Conservation (phyloP, 2,329 filamentous ascomycete genomes). For the Metarhizium guizhouense region DNA sequence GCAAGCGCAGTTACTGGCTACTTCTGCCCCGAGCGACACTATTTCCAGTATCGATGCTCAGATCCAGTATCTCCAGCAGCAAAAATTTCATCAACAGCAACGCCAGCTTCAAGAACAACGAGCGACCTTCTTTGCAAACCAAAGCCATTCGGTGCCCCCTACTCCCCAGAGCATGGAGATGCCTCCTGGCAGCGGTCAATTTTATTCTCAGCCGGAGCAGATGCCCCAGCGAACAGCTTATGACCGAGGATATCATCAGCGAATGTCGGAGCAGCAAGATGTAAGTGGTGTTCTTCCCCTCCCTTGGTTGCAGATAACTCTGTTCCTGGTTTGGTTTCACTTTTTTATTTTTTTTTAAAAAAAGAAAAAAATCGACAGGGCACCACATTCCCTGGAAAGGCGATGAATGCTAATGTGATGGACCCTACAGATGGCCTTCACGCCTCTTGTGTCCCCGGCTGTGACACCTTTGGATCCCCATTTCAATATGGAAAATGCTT, state of each 20-base stretch:
- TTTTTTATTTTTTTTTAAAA: too few species aligned
- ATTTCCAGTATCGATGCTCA: constrained; percentile 55
- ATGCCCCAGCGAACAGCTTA: constrained; percentile 49
- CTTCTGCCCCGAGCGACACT: constrained; percentile 34
- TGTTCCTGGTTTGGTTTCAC: too few species aligned
- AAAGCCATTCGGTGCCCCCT: constrained; percentile 59
- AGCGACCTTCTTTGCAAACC: constrained; percentile 42
- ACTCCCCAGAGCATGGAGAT: constrained; percentile 77
- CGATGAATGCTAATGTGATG: background rate
- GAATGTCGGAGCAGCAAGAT: constrained; percentile 61
- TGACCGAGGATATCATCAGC: constrained; percentile 54
- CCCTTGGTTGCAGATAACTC: background rate
- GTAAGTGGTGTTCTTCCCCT: constrained; percentile 28
- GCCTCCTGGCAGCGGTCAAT: constrained; percentile 48
- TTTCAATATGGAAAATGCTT: constrained; percentile 51
- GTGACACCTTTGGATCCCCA: constrained; percentile 70
- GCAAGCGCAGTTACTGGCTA: constrained; percentile 34
- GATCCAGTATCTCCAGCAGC: constrained; percentile 56
- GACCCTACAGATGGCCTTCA: constrained; percentile 60
- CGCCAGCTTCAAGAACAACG: constrained; percentile 50
- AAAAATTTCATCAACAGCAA: constrained; percentile 53
- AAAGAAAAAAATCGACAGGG: too few species aligned
- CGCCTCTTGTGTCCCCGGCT: constrained; percentile 73
- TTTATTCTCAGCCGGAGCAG: constrained; percentile 50
- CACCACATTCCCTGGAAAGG: too few species aligned